Evolutionary conservation across 352 stramenopile genomes (phyloP), one percentile per base, ranked within the genome.

Genomic region (Aphanomyces cochlioides): DNA sequence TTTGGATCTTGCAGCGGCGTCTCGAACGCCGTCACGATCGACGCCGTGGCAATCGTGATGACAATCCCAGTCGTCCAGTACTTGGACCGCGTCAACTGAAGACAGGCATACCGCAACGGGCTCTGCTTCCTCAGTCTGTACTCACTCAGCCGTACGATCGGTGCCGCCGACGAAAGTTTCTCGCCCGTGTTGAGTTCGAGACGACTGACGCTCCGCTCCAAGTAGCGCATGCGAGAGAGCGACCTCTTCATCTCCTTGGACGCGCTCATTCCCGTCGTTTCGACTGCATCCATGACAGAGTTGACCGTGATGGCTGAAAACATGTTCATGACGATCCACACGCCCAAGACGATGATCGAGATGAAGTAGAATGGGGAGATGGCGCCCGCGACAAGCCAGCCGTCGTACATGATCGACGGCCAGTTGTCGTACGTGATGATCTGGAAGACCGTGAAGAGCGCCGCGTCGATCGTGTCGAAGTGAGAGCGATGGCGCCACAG

Each of bases 381-480:
- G 58, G 82, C 80, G 36, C 82, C 80, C 66, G 89, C 94, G n/a
- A 81, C 81, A 6, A 88, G 86, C 73, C 95, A 96, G 7, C 78
- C 85, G 74, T 96, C 89, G 74, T 98, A 98, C 92, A 98, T 97
- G 60, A 98, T 84, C 43, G 72, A 78, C 67, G 98, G 98, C 92
- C 91, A 98, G 76, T 98, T 96, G 57, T 98, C 95, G 7, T 91
- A 92, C 12, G 93, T 93, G 57, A 98, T 95, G 53, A 98, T 81
- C 75, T 98, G 89, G 67, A 98, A 98, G 0, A 98, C 89, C 0
- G 91, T 97, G 21, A 95, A 76, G 13, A 84, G 72, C 7, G 85
- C 83, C 80, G 79, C 89, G 7, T 92, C 72, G 6, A 98, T 73
- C 3, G 87, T 88, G 50, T 98, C 92, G 66, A 97, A 98, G 72